Conservation (phyloP, 352 stramenopile species). For the Globisporangium polare region DNA sequence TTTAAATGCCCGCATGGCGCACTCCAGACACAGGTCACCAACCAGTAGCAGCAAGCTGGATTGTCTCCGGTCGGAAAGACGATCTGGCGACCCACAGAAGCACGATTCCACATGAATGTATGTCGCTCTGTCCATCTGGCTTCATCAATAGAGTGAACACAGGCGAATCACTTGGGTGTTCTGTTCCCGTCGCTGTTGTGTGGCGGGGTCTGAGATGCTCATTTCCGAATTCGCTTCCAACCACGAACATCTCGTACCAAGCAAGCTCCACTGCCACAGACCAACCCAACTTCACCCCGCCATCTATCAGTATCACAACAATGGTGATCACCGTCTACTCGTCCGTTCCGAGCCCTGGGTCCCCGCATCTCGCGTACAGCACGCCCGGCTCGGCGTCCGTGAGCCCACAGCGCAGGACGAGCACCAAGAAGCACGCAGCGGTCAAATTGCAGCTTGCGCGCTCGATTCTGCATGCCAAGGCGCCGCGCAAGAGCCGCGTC, state of each 20-base stretch:
- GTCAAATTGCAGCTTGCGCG: neutral
- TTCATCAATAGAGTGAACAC: neutral
- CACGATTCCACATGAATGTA: too few species aligned
- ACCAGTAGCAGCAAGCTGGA: too few species aligned
- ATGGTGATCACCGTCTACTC: neutral
- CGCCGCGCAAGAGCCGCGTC: conserved; percentile 38
- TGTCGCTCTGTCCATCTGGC: neutral
- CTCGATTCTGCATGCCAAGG: conserved; percentile 15
- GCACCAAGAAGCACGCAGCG: neutral
- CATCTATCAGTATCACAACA: neutral
- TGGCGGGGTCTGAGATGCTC: conserved; percentile 1
- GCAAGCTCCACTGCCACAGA: neutral
- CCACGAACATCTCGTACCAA: neutral
- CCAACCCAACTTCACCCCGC: neutral
- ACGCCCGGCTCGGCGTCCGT: neutral
- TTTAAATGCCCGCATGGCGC: too few species aligned
- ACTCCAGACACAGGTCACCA: neutral
- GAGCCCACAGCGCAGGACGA: neutral
- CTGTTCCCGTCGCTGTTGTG: too few species aligned
- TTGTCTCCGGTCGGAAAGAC: too few species aligned
- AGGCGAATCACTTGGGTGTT: neutral
- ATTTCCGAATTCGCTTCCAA: conserved; percentile 4
- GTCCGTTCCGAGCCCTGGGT: neutral
- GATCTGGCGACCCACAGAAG: neutral
- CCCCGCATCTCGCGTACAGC: neutral